Evolutionary conservation across 345 rosid genomes (phyloP).

Genomic region (Populus tremula): DNA sequence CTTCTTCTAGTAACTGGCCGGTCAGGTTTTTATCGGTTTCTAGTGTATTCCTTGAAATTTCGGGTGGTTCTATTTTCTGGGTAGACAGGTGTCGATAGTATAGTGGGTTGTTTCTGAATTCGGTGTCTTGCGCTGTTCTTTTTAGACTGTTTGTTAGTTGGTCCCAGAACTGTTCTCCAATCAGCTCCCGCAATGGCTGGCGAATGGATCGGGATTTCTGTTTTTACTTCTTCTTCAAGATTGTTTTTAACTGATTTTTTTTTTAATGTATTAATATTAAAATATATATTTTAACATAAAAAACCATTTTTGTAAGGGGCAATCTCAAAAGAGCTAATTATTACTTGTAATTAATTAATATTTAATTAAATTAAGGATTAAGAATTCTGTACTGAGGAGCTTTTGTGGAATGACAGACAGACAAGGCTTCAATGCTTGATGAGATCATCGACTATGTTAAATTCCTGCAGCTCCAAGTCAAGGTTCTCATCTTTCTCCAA

Average conservation of each 20-base stretch:
- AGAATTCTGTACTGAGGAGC: not conserved
- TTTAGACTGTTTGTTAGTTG: not conserved
- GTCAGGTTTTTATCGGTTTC: not conserved
- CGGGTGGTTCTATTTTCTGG: not conserved
- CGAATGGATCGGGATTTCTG: slow-evolving; percentile 4
- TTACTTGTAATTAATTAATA: not conserved
- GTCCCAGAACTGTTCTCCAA: not conserved
- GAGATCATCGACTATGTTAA: slow-evolving; percentile 99
- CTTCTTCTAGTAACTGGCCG: not conserved
- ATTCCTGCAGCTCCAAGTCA: slow-evolving; percentile 99
- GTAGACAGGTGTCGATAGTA: not conserved
- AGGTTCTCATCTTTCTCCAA: slow-evolving; percentile 36
- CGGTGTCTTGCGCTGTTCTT: not conserved
- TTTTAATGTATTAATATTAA: no score
- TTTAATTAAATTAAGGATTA: not conserved
- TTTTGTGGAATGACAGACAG: slow-evolving; percentile 68
- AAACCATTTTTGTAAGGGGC: no score
- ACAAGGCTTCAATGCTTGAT: slow-evolving; percentile 98
- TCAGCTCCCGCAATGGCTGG: slow-evolving; percentile 13
- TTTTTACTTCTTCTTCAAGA: no score
- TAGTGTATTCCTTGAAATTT: not conserved
- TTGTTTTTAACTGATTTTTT: no score
- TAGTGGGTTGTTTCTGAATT: not conserved
- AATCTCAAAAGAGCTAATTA: no score
- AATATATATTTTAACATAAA: no score